Evolutionary conservation across 495 filamentous ascomycete genomes (phyloP).

Genomic region (Sabuloglossum arenarium): DNA sequence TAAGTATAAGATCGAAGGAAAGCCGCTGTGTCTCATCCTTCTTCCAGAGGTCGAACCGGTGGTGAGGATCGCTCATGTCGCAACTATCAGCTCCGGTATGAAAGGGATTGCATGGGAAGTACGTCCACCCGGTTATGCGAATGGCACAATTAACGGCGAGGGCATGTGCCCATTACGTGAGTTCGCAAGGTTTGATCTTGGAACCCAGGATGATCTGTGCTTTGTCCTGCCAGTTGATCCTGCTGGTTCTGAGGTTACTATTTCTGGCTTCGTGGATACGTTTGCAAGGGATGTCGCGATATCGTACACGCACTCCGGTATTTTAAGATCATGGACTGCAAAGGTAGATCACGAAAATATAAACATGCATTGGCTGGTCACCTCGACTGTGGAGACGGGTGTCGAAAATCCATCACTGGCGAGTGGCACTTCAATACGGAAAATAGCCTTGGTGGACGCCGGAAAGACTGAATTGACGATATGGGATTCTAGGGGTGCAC

Average conservation of each 20-base stretch:
- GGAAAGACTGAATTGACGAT: conserved; percentile 62
- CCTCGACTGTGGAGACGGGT: conserved; percentile 64
- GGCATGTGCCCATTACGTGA: conserved; percentile 29
- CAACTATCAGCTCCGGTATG: conserved; percentile 64
- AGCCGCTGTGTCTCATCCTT: conserved; percentile 63
- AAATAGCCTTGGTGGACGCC: conserved; percentile 63
- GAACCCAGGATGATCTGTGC: conserved; percentile 48
- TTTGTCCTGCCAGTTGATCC: conserved; percentile 84
- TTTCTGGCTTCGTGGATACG: conserved; percentile 67
- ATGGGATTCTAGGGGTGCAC: conserved; percentile 69
- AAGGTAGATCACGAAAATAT: conserved; percentile 35
- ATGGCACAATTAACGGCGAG: conserved; percentile 14
- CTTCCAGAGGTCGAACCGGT: conserved; percentile 42
- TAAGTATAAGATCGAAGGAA: conserved; percentile 40
- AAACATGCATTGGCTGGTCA: conserved; percentile 63
- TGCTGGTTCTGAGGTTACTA: conserved; percentile 47
- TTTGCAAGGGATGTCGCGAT: conserved; percentile 80
- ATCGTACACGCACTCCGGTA: conserved; percentile 58
- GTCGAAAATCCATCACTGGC: conserved; percentile 53
- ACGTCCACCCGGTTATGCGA: conserved; percentile 23
- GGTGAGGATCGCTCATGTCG: conserved; percentile 36
- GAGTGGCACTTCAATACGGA: conserved; percentile 72
- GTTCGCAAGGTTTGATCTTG: conserved; percentile 53
- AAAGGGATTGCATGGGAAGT: conserved; percentile 77
- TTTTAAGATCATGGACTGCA: conserved; percentile 72